Base-by-base conservation (phyloP, 2,329 filamentous ascomycete genomes). In the Fusarium lyarnte region DNA sequence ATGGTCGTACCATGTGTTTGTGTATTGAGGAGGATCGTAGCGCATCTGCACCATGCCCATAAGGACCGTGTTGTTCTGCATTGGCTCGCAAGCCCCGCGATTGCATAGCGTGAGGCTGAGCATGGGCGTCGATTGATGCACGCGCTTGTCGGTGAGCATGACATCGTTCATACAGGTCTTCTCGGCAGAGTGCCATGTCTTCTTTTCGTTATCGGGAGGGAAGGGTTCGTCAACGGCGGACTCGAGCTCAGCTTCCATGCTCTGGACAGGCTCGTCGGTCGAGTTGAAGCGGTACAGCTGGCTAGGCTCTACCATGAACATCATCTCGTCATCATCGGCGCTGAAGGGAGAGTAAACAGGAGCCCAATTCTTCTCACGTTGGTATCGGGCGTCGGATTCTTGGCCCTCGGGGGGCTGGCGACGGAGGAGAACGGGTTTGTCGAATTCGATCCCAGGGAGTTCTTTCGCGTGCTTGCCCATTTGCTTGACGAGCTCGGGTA, bases 111-210 rank as follows among this genome's bases (percentile, higher is more conserved):
- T 75, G 10, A 75, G 31, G 29, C 73, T 75, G 27, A 75, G 70
- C 73, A 75, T 75, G 19, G 73, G 73, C n/a, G 73, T 75, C 27
- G 73, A 75, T 45, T 75, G 73, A 27, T 75, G 73, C 5, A 75
- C 73, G 7, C 69, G 61, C 41, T 61, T 63, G 38, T 75, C 57
- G n/a, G 70, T 62, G n/a, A 74, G 68, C 73, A 75, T 75, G 12
- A 75, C 73, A 16, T 75, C 73, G 57, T 75, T 73, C 47, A 75
- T 66, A 42, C 73, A 75, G 2, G 73, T 74, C 10, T 66, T 53
- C 11, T 59, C 41, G 29, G 23, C 27, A 23, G 73, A 75, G 49
- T 75, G 73, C 73, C 73, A 75, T 5, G 73, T 75, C 58, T 74
- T 58, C 14, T 58, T 45, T 13, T 62, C 60, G 33, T 52, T 58